Conservation (phyloP, 192 early-diverging fungal species). For the Allomyces macrogynus region DNA sequence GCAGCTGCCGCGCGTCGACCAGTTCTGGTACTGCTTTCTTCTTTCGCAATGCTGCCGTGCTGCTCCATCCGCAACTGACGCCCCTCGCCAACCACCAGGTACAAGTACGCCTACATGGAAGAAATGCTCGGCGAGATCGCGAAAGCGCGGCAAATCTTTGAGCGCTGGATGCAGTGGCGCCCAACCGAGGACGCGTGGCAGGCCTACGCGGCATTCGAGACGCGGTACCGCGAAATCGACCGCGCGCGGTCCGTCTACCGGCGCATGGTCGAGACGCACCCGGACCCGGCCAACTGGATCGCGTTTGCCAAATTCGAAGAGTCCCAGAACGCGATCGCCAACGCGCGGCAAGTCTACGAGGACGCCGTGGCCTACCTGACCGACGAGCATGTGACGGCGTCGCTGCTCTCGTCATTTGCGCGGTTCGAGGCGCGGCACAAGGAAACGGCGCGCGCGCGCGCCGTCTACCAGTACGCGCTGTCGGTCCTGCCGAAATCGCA, state of each 20-base stretch:
- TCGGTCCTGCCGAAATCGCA: constrained; percentile 61
- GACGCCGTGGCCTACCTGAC: constrained; percentile 71
- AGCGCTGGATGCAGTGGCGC: constrained; percentile 99
- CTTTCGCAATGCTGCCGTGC: no score
- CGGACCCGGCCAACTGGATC: constrained; percentile 86
- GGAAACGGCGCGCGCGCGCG: constrained; percentile 80
- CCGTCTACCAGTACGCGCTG: constrained; percentile 88
- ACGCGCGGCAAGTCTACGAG: constrained; percentile 61
- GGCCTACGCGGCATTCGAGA: constrained; percentile 88
- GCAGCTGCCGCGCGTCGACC: constrained; percentile 59
- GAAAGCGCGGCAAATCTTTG: constrained; percentile 80
- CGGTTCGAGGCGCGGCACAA: constrained; percentile 78
- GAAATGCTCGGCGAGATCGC: constrained; percentile 79
- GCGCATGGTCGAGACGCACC: constrained; percentile 72
- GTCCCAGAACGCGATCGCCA: constrained; percentile 44
- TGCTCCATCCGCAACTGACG: no score
- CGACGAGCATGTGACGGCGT: constrained; percentile 79
- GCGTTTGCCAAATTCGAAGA: constrained; percentile 95
- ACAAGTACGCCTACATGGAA: constrained; percentile 97
- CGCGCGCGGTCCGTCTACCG: constrained; percentile 60
- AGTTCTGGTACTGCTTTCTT: constrained; percentile 50
- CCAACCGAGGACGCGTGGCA: constrained; percentile 79
- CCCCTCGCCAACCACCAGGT: constrained; percentile 23
- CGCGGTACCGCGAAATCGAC: constrained; percentile 64
- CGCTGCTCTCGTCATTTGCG: constrained; percentile 88